These are phyloP conservation scores for Thalassiosira livingstoniorum DNA, from an alignment of 352 stramenopile species.

Conservation along the genomic window DNA sequence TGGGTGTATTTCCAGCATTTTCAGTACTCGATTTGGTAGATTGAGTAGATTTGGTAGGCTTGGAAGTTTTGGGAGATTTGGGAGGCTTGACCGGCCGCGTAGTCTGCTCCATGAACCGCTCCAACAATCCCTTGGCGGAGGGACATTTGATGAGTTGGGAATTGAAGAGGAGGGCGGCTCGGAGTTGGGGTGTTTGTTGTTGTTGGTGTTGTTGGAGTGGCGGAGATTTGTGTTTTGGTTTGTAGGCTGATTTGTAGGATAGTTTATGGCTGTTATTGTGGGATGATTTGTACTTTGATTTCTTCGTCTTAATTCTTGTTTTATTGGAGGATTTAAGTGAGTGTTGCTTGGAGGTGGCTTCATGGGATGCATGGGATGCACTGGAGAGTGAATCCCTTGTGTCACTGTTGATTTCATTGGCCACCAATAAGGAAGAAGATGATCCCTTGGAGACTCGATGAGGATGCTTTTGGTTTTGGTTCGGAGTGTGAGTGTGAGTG, in stretches of 20 bases:
- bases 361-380: not conserved
- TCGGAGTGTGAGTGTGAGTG: too few relatives aligned
- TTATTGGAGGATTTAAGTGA: not conserved
- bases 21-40: not conserved
- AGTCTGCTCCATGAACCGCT: slow-evolving; percentile 45
- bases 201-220: not conserved
- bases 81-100: not conserved
- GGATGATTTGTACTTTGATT: not conserved
- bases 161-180: slow-evolving; percentile 36
- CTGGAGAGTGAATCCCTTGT: not conserved
- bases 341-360: not conserved
- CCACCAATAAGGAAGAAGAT: not conserved
- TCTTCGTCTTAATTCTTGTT: not conserved
- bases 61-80: not conserved
- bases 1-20: too few relatives aligned
- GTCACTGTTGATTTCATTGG: not conserved
- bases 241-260: not conserved
- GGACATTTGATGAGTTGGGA: slow-evolving; percentile 33
- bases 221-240: slow-evolving; percentile 2
- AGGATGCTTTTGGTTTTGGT: too few relatives aligned
- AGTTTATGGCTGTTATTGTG: not conserved
- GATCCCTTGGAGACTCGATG: not conserved
- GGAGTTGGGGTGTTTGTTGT: not conserved
- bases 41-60: too few relatives aligned
- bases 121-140: slow-evolving; percentile 24